Conservation (phyloP, 768 basidiomycete genomes). For the Termitomyces sp. region DNA sequence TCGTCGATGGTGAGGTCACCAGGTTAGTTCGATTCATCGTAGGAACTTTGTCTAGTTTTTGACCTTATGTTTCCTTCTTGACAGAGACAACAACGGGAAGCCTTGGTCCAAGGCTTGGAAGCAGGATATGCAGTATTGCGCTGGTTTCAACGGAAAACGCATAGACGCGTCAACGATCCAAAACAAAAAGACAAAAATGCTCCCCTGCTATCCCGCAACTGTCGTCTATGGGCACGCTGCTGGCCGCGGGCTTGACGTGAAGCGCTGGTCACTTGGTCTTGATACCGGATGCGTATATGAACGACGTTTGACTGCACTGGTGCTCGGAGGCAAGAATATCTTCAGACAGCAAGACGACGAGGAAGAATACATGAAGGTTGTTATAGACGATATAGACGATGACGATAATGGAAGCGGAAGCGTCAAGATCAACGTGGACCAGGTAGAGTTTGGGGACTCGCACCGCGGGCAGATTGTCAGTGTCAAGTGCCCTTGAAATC, state of each 20-base stretch:
- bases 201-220: conserved; percentile 67
- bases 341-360: conserved; percentile 15
- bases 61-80: background rate
- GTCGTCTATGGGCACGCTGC: conserved; percentile 91
- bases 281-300: conserved; percentile 85
- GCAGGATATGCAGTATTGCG: conserved; percentile 51
- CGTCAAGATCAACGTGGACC: conserved; percentile 6
- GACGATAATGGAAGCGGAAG: conserved; percentile 17
- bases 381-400: conserved; percentile 13
- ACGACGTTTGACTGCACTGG: conserved; percentile 55
- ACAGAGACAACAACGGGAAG: conserved; percentile 39
- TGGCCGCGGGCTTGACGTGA: conserved; percentile 70
- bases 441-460: conserved; percentile 53
- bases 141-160: conserved; percentile 33
- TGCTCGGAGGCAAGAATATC: conserved; percentile 34
- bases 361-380: background rate
- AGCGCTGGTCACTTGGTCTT: conserved; percentile 78
- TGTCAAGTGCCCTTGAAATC: conserved; percentile 34
- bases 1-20: conserved; percentile 39
- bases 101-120: conserved; percentile 82
- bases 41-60: background rate
- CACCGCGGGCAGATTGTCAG: conserved; percentile 44
- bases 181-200: conserved; percentile 14
- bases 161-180: conserved; percentile 7
- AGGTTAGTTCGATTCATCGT: conserved; percentile 25